phyloP scores from a whole-genome alignment of 805 yeast species.

The Kodamaea jinghongensis region DNA sequence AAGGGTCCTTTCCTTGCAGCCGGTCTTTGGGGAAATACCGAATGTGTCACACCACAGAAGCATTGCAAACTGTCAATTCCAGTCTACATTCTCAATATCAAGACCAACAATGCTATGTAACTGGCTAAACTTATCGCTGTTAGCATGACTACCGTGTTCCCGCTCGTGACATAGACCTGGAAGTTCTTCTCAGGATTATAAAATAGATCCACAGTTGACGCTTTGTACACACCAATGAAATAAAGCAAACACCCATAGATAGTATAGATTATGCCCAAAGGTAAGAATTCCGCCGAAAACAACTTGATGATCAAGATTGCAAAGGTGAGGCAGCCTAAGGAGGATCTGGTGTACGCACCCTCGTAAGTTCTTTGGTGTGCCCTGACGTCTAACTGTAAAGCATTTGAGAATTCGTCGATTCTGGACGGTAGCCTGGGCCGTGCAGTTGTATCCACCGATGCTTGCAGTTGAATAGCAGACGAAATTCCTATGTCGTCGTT shows the following conservation, averaged over 20 bases:
- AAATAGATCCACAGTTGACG: constrained; percentile 34
- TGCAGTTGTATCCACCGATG: not conserved
- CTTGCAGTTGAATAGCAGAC: not conserved
- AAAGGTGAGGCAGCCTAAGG: constrained; percentile 66
- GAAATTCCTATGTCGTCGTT: not conserved
- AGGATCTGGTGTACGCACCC: constrained; percentile 77
- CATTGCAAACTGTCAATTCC: not conserved
- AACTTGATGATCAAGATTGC: constrained; percentile 62
- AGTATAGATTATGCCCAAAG: constrained; percentile 65
- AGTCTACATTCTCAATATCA: constrained; percentile 40
- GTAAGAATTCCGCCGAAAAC: constrained; percentile 60
- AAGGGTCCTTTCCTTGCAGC: no score
- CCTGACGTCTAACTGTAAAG: constrained; percentile 48
- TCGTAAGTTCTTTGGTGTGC: constrained; percentile 84
- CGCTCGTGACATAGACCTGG: constrained; percentile 56
- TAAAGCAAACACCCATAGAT: constrained; percentile 50
- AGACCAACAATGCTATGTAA: constrained; percentile 50
- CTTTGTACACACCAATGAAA: constrained; percentile 37
- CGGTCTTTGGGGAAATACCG: no score
- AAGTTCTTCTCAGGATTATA: constrained; percentile 35
- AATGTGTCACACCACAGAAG: not conserved
- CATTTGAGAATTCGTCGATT: constrained; percentile 35
- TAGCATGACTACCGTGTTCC: constrained; percentile 55
- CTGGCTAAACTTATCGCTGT: constrained; percentile 49
- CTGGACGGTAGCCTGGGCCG: constrained; percentile 28